Percentiles rank a stretch among this genome's conserved stretches.
phyloP scores from a whole-genome alignment of 139 green algal species.

The Haematococcus lacustris region DNA sequence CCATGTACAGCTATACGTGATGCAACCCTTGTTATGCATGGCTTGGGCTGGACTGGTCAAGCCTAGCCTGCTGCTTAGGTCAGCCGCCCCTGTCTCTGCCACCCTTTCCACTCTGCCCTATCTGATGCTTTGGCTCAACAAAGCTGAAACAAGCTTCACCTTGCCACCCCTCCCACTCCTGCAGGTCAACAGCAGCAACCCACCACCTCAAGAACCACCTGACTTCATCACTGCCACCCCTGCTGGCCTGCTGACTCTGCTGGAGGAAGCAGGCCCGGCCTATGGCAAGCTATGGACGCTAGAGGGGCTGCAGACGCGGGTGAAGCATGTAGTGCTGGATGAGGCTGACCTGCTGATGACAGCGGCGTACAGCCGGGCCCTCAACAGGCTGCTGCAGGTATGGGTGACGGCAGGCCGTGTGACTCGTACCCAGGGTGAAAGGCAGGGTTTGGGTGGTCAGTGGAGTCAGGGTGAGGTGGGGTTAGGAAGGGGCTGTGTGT shows the following conservation, averaged over 20 bases:
- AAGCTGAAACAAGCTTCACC: background rate
- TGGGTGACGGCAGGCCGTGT: too few species aligned
- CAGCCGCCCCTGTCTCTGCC: too few species aligned
- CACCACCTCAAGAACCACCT: conserved; percentile 45
- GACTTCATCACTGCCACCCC: conserved; percentile 75
- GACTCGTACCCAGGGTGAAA: too few species aligned
- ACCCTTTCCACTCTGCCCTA: too few species aligned
- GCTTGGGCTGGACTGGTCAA: background rate
- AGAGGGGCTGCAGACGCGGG: conserved; percentile 27
- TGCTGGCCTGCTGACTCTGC: conserved; percentile 44
- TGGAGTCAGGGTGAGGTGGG: too few species aligned
- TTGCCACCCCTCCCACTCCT: background rate
- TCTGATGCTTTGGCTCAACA: background rate
- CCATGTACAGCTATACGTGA: background rate
- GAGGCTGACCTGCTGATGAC: conserved; percentile 91
- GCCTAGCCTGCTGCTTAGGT: too few species aligned
- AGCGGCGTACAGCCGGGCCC: conserved; percentile 53
- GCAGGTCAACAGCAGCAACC: conserved; percentile 41
- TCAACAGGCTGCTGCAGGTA: conserved; percentile 57
- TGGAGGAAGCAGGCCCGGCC: conserved; percentile 25
- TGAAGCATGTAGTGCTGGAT: conserved; percentile 80
- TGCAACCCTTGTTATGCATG: background rate
- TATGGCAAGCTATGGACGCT: conserved; percentile 65
- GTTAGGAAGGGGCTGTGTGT: too few species aligned
- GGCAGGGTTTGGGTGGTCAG: too few species aligned